Evolutionary conservation across 2,329 filamentous ascomycete genomes (phyloP).

Genomic region (Monosporascus sp.): DNA sequence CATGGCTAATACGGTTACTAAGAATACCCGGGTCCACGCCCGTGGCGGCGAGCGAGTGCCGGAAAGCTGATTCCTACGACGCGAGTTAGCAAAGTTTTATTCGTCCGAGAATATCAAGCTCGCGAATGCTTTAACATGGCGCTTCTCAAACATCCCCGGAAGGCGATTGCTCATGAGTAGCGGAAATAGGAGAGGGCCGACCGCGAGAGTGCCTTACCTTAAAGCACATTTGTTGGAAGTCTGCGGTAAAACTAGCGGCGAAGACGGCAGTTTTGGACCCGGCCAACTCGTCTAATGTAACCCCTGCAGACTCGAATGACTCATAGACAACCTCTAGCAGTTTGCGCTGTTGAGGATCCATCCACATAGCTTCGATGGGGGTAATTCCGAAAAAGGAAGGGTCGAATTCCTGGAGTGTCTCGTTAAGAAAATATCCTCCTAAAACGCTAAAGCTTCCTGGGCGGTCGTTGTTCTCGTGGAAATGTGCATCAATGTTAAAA

Average conservation of each 20-base stretch:
- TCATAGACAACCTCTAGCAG: not conserved
- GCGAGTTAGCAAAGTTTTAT: too few relatives aligned
- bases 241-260: not conserved
- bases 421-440: constrained; percentile 3
- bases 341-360: not conserved
- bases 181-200: too few relatives aligned
- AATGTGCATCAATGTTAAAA: constrained; percentile 11
- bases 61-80: too few relatives aligned
- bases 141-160: too few relatives aligned
- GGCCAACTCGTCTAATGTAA: too few relatives aligned
- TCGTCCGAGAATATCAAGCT: too few relatives aligned
- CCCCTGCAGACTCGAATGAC: not conserved
- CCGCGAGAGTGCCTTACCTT: too few relatives aligned
- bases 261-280: not conserved
- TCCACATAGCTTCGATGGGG: not conserved
- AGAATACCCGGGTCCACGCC: not conserved
- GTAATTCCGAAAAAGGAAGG: not conserved
- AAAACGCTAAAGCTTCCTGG: constrained; percentile 5
- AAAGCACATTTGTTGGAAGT: not conserved
- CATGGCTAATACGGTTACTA: not conserved
- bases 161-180: too few relatives aligned
- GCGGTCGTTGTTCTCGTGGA: constrained; percentile 5
- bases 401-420: not conserved
- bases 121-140: too few relatives aligned
- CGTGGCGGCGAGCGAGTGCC: not conserved